phyloP scores from a whole-genome alignment of 2,329 filamentous ascomycete genomes.

The Fusarium sarcochroum region DNA sequence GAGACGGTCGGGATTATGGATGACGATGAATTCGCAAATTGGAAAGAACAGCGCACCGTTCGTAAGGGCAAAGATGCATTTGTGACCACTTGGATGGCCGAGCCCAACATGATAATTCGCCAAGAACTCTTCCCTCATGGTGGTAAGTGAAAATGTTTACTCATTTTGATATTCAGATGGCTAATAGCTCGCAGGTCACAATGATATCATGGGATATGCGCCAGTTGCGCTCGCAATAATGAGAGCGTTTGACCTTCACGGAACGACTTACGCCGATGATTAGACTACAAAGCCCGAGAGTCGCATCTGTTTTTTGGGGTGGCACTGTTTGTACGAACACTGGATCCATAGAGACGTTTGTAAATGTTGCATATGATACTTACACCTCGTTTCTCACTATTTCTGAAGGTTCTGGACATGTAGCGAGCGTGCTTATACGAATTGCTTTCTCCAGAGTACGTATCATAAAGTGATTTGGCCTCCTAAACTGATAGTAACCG shows the following conservation, averaged over 20 bases:
- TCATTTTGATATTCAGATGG: no score
- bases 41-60: slow-evolving; percentile 63
- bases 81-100: slow-evolving; percentile 60
- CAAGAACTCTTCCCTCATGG: slow-evolving; percentile 69
- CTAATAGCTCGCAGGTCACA: slow-evolving; percentile 69
- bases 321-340: background rate
- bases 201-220: slow-evolving; percentile 75
- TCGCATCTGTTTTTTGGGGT: background rate
- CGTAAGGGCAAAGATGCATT: slow-evolving; percentile 62
- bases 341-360: background rate
- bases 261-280: slow-evolving; percentile 48
- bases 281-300: background rate
- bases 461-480: no score
- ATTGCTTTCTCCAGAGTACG: no score
- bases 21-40: slow-evolving; percentile 56
- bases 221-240: slow-evolving; percentile 75
- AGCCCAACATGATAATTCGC: slow-evolving; percentile 63
- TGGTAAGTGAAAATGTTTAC: slow-evolving; percentile 58
- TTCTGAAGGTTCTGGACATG: no score
- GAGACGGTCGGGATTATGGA: slow-evolving; percentile 60
- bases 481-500: no score
- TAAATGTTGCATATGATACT: background rate
- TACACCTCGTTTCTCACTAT: no score
- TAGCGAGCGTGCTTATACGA: no score
- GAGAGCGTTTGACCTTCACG: slow-evolving; percentile 70